Evolutionary conservation across 2,329 filamentous ascomycete species (phyloP).

Genomic region (Thelonectria discophora): DNA sequence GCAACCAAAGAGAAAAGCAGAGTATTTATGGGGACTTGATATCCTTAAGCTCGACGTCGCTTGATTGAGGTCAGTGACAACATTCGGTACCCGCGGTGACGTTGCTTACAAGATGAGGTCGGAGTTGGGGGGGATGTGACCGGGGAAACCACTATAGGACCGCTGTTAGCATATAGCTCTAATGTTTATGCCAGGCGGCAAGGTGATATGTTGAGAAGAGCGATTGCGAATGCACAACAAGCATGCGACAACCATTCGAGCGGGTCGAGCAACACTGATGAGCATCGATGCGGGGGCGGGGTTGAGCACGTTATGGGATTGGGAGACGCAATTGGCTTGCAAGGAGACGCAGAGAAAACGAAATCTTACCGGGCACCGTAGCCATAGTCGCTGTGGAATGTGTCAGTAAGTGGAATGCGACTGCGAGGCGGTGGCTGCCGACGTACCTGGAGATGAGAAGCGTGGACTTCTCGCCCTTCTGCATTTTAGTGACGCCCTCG

Average conservation of each 20-base stretch:
- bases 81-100: not conserved
- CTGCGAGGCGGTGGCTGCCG: not conserved
- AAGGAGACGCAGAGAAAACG: conserved; percentile 8
- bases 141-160: conserved; percentile 75
- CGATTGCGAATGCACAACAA: not conserved
- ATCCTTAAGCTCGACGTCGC: conserved; percentile 74
- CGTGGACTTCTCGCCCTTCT: conserved; percentile 87
- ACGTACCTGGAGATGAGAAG: conserved; percentile 74
- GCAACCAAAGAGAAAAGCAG: conserved; percentile 6
- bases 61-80: conserved; percentile 45
- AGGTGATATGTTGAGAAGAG: not conserved
- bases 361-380: conserved; percentile 68
- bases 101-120: conserved; percentile 80
- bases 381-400: conserved; percentile 64
- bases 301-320: conserved; percentile 58
- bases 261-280: not conserved
- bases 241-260: not conserved
- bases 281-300: not conserved
- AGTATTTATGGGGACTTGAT: conserved; percentile 57
- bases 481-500: conserved; percentile 86
- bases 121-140: conserved; percentile 78
- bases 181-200: not conserved
- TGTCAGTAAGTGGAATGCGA: conserved; percentile 28
- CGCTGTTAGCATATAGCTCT: conserved; percentile 22
- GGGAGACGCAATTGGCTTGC: conserved; percentile 19